These are phyloP conservation scores for Lachancea meyersii DNA, from an alignment of 805 yeast genomes.

Conservation along the genomic window DNA sequence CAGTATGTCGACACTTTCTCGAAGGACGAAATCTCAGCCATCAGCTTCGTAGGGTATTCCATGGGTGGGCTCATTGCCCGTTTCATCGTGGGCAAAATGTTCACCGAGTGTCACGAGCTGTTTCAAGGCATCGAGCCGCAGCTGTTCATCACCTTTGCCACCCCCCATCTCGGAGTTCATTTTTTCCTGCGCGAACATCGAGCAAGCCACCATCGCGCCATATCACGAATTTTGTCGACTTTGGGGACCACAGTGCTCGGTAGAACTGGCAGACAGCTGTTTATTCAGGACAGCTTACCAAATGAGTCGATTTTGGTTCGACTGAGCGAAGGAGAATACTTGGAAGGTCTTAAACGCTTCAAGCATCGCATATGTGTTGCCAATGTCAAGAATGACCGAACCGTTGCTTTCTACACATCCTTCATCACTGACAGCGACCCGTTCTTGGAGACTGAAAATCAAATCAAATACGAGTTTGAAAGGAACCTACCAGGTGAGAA, in stretches of 20 bases:
- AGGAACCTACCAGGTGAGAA: conserved; percentile 32
- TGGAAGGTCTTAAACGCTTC: conserved; percentile 52
- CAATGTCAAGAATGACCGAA: conserved; percentile 73
- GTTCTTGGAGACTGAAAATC: conserved; percentile 52
- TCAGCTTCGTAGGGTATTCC: conserved; percentile 82
- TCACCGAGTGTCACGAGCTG: conserved; percentile 46
- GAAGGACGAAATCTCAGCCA: conserved; percentile 33
- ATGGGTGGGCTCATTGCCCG: conserved; percentile 82
- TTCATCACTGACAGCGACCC: conserved; percentile 71
- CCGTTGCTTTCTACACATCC: conserved; percentile 83
- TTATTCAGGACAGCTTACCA: conserved; percentile 38
- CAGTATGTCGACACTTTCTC: conserved; percentile 36
- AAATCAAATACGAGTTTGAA: conserved; percentile 43
- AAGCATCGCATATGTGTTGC: conserved; percentile 56
- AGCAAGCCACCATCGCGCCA: conserved; percentile 7
- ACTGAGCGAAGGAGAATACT: conserved; percentile 37
- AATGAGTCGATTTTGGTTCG: conserved; percentile 40
- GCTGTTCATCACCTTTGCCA: conserved; percentile 61
- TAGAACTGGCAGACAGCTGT: conserved; percentile 68
- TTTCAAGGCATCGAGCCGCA: conserved; percentile 58
- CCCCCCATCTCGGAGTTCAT: conserved; percentile 67
- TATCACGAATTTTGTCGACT: conserved; percentile 36
- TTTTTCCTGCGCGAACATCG: conserved; percentile 37
- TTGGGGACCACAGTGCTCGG: conserved; percentile 55
- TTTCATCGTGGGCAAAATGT: conserved; percentile 65